phyloP scores from a whole-genome alignment of 1,284 basidiomycete genomes.

The Naganishia cerealis region DNA sequence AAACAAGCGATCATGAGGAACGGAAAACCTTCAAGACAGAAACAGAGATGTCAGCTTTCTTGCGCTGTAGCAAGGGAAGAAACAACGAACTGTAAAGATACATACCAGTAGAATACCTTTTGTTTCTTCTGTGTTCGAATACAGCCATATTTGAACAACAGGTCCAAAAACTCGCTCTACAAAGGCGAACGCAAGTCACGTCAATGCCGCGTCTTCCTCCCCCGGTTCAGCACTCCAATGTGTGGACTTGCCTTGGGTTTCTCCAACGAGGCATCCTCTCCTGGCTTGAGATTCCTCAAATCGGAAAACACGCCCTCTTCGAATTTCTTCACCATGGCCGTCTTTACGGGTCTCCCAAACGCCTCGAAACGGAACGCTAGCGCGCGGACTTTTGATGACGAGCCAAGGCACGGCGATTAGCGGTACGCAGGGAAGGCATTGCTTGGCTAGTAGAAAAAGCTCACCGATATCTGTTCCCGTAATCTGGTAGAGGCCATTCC shows the following conservation, averaged over 20 bases:
- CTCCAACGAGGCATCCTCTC: slow-evolving; percentile 81
- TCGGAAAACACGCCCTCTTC: slow-evolving; percentile 92
- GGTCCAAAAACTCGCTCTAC: slow-evolving; percentile 68
- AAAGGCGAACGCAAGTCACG: not conserved
- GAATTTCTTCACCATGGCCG: slow-evolving; percentile 82
- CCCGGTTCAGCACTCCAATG: not conserved
- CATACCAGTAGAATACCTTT: slow-evolving; percentile 61
- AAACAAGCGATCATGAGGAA: slow-evolving; percentile 91
- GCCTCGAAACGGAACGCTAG: slow-evolving; percentile 86
- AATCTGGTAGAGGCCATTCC: slow-evolving; percentile 85
- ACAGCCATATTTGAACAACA: slow-evolving; percentile 89
- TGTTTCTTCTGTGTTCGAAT: slow-evolving; percentile 95
- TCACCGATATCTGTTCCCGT: slow-evolving; percentile 69
- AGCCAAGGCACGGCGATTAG: not conserved
- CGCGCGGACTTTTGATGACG: slow-evolving; percentile 63
- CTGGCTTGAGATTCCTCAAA: slow-evolving; percentile 84
- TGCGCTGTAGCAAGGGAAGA: not conserved
- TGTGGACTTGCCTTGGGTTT: slow-evolving; percentile 73
- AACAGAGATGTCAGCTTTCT: slow-evolving; percentile 44
- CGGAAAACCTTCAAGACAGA: slow-evolving; percentile 64
- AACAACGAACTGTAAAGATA: not conserved
- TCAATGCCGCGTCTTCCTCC: not conserved
- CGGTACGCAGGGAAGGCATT: slow-evolving; percentile 1
- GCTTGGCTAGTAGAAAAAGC: slow-evolving; percentile 28
- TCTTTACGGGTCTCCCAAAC: slow-evolving; percentile 60